phyloP scores from a whole-genome alignment of 257 asterid species.

The Linaria vulgaris region DNA sequence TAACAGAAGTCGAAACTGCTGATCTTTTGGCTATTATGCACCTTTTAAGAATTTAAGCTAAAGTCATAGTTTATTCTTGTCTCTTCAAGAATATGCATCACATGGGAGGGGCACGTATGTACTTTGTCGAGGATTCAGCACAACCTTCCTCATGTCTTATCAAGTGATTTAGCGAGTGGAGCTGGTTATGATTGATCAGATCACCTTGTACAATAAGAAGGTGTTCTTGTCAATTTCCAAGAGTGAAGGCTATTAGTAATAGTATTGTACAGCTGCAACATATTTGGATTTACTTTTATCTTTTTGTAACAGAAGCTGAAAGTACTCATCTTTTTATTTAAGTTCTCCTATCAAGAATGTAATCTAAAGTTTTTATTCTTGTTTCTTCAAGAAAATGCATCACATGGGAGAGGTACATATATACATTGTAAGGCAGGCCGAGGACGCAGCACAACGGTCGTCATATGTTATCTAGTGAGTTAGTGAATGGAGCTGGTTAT shows the following conservation, averaged over 20 bases:
- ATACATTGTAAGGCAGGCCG: conserved; percentile 81
- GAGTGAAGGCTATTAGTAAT: not conserved
- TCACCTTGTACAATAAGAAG: not conserved
- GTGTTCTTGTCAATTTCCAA: not conserved
- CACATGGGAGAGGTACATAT: conserved; percentile 44
- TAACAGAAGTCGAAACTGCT: too few species aligned
- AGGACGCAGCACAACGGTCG: conserved; percentile 75
- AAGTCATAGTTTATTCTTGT: too few species aligned
- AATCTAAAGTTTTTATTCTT: conserved; percentile 12
- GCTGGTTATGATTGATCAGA: too few species aligned
- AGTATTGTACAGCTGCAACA: not conserved
- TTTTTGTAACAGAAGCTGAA: not conserved
- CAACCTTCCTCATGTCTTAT: too few species aligned
- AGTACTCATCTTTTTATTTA: not conserved
- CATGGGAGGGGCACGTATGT: too few species aligned
- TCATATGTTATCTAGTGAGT: conserved; percentile 66
- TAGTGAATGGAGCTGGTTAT: conserved; percentile 6
- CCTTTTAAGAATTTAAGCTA: too few species aligned
- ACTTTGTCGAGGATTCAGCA: too few species aligned
- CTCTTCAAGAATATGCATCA: too few species aligned
- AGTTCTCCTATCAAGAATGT: not conserved
- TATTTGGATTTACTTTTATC: not conserved
- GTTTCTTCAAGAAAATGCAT: conserved; percentile 44
- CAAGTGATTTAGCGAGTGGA: too few species aligned
- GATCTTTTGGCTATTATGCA: too few species aligned